phyloP scores from a whole-genome alignment of 176 grass and related monocot species.

The Puccinellia tenuiflora region DNA sequence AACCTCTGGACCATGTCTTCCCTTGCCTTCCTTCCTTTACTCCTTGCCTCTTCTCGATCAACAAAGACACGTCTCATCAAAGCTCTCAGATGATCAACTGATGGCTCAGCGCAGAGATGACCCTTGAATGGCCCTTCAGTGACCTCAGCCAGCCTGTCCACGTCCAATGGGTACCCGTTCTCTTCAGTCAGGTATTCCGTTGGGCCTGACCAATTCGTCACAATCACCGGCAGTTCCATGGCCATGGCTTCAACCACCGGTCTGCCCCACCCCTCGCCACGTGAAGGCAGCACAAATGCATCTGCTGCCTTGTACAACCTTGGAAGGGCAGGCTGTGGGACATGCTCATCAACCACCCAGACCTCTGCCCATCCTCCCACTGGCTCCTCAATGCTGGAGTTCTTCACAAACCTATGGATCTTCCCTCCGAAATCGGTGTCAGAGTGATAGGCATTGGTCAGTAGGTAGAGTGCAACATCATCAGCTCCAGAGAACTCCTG shows the following conservation, averaged over 20 bases:
- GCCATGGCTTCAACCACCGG: constrained; percentile 65
- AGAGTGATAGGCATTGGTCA: constrained; percentile 58
- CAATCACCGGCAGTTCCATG: constrained; percentile 63
- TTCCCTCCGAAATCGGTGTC: constrained; percentile 37
- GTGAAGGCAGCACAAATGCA: constrained; percentile 55
- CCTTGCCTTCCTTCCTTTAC: constrained; percentile 57
- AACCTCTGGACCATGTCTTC: constrained; percentile 47
- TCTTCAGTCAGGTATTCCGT: constrained; percentile 59
- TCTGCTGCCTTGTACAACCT: constrained; percentile 45
- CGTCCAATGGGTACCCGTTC: constrained; percentile 50
- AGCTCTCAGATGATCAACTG: constrained; percentile 31
- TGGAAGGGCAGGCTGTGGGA: constrained; percentile 55
- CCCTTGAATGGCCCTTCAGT: constrained; percentile 62
- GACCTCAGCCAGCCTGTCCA: constrained; percentile 34
- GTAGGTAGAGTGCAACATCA: constrained; percentile 39
- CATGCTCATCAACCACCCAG: constrained; percentile 38
- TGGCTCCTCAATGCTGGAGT: constrained; percentile 31
- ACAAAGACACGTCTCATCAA: constrained; percentile 48
- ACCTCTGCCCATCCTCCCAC: constrained; percentile 44
- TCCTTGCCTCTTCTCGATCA: constrained; percentile 33
- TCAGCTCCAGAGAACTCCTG: constrained; percentile 63
- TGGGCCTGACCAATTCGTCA: constrained; percentile 65
- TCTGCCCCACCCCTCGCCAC: constrained; percentile 66
- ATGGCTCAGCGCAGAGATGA: constrained; percentile 55
- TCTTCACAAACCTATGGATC: constrained; percentile 34